Evolutionary conservation across 129 eudicot genomes (phyloP).

Genomic region (Kitagawia praeruptora): DNA sequence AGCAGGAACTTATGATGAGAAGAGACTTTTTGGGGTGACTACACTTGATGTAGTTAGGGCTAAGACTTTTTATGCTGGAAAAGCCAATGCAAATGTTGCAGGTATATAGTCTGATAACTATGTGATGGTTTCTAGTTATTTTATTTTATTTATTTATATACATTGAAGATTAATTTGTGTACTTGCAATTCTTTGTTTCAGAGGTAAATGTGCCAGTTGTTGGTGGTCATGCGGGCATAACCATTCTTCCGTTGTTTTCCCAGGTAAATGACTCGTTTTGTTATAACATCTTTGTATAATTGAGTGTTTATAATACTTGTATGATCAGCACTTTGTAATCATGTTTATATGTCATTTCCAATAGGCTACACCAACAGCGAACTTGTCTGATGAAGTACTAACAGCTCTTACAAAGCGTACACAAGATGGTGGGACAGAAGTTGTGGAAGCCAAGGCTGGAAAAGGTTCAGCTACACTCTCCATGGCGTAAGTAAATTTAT

Average conservation of each 20-base stretch:
- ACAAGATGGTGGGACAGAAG: slow-evolving; percentile 99
- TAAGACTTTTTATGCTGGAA: slow-evolving; percentile 89
- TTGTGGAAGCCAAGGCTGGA: slow-evolving; percentile 99
- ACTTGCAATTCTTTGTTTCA: slow-evolving; percentile 18
- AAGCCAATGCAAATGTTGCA: slow-evolving; percentile 64
- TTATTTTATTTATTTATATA: too few species aligned
- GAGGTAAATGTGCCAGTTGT: slow-evolving; percentile 92
- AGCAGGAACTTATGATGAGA: slow-evolving; percentile 79
- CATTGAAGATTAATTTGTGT: neutral
- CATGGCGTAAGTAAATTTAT: slow-evolving; percentile 78
- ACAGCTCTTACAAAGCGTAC: slow-evolving; percentile 83
- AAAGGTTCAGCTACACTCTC: slow-evolving; percentile 99
- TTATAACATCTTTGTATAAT: neutral
- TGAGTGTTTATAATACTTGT: neutral
- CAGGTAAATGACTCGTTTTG: slow-evolving; percentile 35
- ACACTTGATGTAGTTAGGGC: slow-evolving; percentile 95
- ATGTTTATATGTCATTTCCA: slow-evolving; percentile 6
- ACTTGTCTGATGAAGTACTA: slow-evolving; percentile 55
- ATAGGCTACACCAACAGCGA: slow-evolving; percentile 78
- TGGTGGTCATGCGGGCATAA: slow-evolving; percentile 88
- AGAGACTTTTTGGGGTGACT: slow-evolving; percentile 85
- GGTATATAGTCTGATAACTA: slow-evolving; percentile 28
- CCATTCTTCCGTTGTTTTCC: slow-evolving; percentile 82
- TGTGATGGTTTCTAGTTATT: neutral
- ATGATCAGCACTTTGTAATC: neutral